Conservation (phyloP, 179 eudicot species). For the Vitellaria paradoxa region DNA sequence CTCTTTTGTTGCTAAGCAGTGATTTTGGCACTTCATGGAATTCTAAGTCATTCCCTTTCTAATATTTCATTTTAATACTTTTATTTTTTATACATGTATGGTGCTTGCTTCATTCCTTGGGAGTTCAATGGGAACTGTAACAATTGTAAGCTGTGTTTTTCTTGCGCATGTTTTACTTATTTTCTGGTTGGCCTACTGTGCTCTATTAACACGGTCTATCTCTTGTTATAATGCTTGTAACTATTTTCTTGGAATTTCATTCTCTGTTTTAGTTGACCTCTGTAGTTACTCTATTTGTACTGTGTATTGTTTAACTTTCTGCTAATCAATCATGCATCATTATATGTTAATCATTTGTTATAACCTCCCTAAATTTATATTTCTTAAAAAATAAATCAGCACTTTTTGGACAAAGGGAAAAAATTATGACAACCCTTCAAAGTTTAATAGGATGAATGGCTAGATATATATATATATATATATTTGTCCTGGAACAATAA, state of each 20-base stretch:
- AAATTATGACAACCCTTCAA: neutral
- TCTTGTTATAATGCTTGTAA: too few species aligned
- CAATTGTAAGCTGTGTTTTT: neutral
- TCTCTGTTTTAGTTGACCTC: too few species aligned
- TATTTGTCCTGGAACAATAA: neutral
- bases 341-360: neutral
- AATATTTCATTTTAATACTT: neutral
- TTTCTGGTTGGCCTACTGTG: neutral
- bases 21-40: slow-evolving; percentile 96
- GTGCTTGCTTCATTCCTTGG: neutral
- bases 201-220: neutral
- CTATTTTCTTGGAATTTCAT: too few species aligned
- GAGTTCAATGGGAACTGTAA: neutral
- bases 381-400: neutral
- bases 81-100: neutral
- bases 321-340: neutral
- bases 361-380: neutral
- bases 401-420: neutral
- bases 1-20: slow-evolving; percentile 71
- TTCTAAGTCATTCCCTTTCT: slow-evolving; percentile 50
- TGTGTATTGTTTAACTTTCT: neutral
- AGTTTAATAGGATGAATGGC: neutral
- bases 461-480: too few species aligned
- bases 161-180: neutral
- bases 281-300: neutral